Evolutionary conservation across 1,284 basidiomycete species (phyloP), one percentile per base, ranked within the genome.

Genomic region (Rhodotorula sp.): DNA sequence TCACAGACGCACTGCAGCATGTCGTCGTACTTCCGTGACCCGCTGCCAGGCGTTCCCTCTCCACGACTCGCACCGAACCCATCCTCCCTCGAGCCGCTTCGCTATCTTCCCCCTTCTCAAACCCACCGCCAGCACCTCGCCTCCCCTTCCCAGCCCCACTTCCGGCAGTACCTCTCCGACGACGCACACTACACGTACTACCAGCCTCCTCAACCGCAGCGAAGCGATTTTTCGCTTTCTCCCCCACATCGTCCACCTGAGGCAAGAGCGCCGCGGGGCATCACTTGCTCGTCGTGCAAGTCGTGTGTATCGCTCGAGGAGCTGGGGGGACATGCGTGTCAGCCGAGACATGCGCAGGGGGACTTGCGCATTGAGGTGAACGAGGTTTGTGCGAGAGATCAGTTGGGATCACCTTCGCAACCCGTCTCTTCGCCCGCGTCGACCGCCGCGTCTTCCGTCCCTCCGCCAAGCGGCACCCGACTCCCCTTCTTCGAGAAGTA

Each of bases 401-500:
- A 10, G 9, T 49, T 10, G 36, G 59, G 9, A n/a, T 44, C 36
- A 27, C 30, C 13, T 20, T 6, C n/a, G 20, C 36, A 29, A n/a
- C 48, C 30, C 59, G 2, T 19, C 30, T 9, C 32, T 27, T n/a
- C 13, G 24, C 15, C 34, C 48, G 4, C n/a, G 11, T 44, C 49
- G 1, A 15, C 24, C n/a, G 11, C 48, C 48, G 34, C 59, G 15
- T 19, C 67, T 1, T 61, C 72, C 24, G 30, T 53, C 20, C 49
- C 67, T 2, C 57, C 67, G 1, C 27, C 49, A 2, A 60, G 57
- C 52, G 61, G 61, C 48, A 72, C 39, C 1, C 60, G 68, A 15
- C 53, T 66, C 24, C 71, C 71, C 7, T 76, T 74, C 62, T 74
- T 76, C 62, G 74, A 74, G 46, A 48, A 62, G 19, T 75, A 75